A percentile compares a stretch with the other conserved stretches of the same genome.
These are phyloP conservation scores for Eragrostis nindensis DNA, from an alignment of 176 grass and related monocot species.

Conservation along the genomic window DNA sequence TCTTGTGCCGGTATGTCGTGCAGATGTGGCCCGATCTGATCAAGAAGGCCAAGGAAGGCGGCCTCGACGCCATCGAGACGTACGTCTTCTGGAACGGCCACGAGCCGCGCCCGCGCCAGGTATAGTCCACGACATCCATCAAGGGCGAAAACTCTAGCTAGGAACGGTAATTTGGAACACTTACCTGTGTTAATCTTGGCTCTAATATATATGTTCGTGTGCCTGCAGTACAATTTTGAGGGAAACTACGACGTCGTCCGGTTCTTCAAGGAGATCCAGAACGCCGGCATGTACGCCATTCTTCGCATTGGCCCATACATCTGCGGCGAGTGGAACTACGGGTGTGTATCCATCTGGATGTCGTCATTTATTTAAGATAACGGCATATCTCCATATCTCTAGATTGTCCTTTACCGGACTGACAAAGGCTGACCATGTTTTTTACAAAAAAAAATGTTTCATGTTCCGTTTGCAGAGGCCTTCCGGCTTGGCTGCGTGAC, in stretches of 20 bases:
- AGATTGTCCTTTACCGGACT: too few relatives aligned
- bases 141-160: too few relatives aligned
- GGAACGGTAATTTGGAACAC: too few relatives aligned
- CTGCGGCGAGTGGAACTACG: slow-evolving; percentile 88
- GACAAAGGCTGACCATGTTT: too few relatives aligned
- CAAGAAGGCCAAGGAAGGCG: slow-evolving; percentile 65
- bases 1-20: too few relatives aligned
- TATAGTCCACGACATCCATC: too few relatives aligned
- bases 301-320: slow-evolving; percentile 83
- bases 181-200: too few relatives aligned
- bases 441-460: not conserved
- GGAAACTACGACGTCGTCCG: slow-evolving; percentile 63
- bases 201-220: not conserved
- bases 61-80: slow-evolving; percentile 61
- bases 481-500: slow-evolving; percentile 57
- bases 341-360: not conserved
- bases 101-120: slow-evolving; percentile 52
- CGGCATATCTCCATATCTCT: too few relatives aligned
- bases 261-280: slow-evolving; percentile 70
- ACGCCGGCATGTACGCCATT: slow-evolving; percentile 64
- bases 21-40: slow-evolving; percentile 82
- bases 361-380: too few relatives aligned
- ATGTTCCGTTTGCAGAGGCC: slow-evolving; percentile 29
- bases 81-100: slow-evolving; percentile 84
- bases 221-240: slow-evolving; percentile 66